Conservation (phyloP, 768 basidiomycete species). For the Aureoboletus auriporus region DNA sequence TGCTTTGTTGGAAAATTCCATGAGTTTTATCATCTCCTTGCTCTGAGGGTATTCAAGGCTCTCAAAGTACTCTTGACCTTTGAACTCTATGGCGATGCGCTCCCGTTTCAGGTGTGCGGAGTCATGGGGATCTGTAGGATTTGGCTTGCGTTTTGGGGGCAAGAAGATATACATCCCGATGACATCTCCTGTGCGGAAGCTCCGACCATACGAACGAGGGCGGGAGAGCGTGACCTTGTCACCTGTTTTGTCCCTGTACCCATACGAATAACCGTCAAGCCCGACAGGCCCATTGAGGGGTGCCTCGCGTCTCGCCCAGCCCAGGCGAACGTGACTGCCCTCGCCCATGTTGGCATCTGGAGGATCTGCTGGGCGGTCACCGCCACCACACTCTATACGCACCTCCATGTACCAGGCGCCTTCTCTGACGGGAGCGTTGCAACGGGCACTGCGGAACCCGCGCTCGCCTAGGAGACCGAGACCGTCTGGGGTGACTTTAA, state of each 20-base stretch:
- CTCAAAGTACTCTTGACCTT: constrained; percentile 97
- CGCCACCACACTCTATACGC: constrained; percentile 70
- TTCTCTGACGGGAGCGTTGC: constrained; percentile 84
- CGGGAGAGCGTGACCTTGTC: constrained; percentile 87
- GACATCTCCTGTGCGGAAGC: constrained; percentile 80
- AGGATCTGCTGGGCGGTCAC: constrained; percentile 41
- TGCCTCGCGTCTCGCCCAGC: constrained; percentile 90
- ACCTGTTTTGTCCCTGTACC: constrained; percentile 85
- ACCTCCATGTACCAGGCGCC: constrained; percentile 97
- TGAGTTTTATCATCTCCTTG: constrained; percentile 89
- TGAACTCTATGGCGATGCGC: constrained; percentile 91
- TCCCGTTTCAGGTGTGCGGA: constrained; percentile 83
- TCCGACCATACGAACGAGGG: constrained; percentile 68
- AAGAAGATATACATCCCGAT: constrained; percentile 92
- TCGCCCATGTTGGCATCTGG: constrained; percentile 48
- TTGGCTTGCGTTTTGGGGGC: constrained; percentile 59
- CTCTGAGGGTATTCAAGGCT: constrained; percentile 80
- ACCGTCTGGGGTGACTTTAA: constrained; percentile 78
- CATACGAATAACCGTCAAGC: constrained; percentile 91
- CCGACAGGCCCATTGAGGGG: constrained; percentile 93
- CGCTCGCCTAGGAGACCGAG: constrained; percentile 73
- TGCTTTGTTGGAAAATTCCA: constrained; percentile 70
- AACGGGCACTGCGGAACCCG: constrained; percentile 87
- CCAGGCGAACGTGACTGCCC: constrained; percentile 83
- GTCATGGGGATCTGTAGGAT: constrained; percentile 64